These are phyloP conservation scores for Melanogaster broomeanus DNA, from an alignment of 768 basidiomycete genomes.

Conservation along the genomic window DNA sequence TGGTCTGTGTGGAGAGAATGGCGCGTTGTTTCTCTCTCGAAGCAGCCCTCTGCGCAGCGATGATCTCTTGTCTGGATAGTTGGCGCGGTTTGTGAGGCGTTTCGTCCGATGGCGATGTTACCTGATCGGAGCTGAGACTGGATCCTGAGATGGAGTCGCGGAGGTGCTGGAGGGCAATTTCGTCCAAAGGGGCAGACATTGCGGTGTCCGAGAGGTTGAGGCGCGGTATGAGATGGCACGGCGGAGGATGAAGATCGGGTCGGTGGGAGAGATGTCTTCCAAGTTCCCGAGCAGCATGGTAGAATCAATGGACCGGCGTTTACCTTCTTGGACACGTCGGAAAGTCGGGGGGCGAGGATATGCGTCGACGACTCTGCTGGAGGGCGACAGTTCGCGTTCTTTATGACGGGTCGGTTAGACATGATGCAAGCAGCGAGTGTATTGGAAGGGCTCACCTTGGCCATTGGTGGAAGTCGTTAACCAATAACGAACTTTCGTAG, in stretches of 20 bases:
- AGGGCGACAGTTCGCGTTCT: constrained; percentile 82
- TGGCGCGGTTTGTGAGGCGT: constrained; percentile 34
- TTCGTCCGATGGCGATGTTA: constrained; percentile 31
- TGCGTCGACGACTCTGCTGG: constrained; percentile 84
- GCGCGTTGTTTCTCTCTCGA: constrained; percentile 84
- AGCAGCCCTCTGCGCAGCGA: constrained; percentile 88
- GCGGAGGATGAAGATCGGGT: constrained; percentile 89
- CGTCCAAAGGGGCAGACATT: constrained; percentile 80
- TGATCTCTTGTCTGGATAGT: constrained; percentile 82
- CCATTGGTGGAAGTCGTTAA: constrained; percentile 59
- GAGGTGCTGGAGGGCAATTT: constrained; percentile 73
- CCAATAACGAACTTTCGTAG: constrained; percentile 79
- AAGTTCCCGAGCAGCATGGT: constrained; percentile 63
- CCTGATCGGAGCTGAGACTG: constrained; percentile 53
- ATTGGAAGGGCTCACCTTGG: constrained; percentile 53
- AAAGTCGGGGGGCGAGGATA: constrained; percentile 74
- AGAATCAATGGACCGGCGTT: constrained; percentile 88
- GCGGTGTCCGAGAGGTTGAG: constrained; percentile 67
- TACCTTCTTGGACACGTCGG: constrained; percentile 59
- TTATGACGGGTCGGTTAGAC: constrained; percentile 11
- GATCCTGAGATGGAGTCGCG: constrained; percentile 64
- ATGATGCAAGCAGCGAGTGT: neutral
- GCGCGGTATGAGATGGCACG: constrained; percentile 75
- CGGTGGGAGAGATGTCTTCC: constrained; percentile 78
- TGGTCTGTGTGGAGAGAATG: constrained; percentile 82